Evolutionary conservation across 805 yeast species (phyloP).

Genomic region (Metschnikowia shivogae): DNA sequence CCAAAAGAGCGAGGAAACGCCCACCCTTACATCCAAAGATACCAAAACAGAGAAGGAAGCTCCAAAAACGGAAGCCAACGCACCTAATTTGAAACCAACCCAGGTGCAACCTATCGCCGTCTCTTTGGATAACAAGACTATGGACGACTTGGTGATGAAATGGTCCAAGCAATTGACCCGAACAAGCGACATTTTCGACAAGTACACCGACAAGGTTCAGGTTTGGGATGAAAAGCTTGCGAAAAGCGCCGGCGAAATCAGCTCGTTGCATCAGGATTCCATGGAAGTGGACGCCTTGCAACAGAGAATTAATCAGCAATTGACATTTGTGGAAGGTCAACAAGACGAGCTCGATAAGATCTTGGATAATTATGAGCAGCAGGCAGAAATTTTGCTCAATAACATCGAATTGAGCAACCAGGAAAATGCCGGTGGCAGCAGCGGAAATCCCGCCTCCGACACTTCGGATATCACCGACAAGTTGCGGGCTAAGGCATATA

Average conservation of each 20-base stretch:
- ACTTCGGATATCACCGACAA: constrained; percentile 62
- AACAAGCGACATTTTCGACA: constrained; percentile 68
- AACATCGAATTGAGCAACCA: constrained; percentile 30
- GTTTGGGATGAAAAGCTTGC: constrained; percentile 85
- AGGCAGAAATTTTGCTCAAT: constrained; percentile 50
- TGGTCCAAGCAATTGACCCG: constrained; percentile 86
- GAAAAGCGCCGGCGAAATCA: constrained; percentile 79
- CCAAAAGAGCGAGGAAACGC: constrained; percentile 21
- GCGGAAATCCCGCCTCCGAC: constrained; percentile 6
- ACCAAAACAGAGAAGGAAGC: constrained; percentile 18
- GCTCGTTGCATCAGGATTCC: constrained; percentile 72
- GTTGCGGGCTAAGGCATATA: constrained; percentile 85
- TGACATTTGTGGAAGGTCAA: constrained; percentile 82
- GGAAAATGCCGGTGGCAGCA: constrained; percentile 9
- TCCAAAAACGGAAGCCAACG: constrained; percentile 11
- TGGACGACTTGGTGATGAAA: constrained; percentile 86
- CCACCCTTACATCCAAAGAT: constrained; percentile 19
- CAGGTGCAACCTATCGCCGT: constrained; percentile 63
- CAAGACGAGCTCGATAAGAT: constrained; percentile 86
- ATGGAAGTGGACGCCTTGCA: constrained; percentile 82
- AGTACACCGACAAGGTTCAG: constrained; percentile 68
- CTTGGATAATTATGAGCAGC: constrained; percentile 76
- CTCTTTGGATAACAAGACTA: constrained; percentile 81
- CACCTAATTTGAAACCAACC: constrained; percentile 43
- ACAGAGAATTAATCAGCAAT: constrained; percentile 78